phyloP scores from a whole-genome alignment of 1,284 basidiomycete species.

The Irpex sp. region DNA sequence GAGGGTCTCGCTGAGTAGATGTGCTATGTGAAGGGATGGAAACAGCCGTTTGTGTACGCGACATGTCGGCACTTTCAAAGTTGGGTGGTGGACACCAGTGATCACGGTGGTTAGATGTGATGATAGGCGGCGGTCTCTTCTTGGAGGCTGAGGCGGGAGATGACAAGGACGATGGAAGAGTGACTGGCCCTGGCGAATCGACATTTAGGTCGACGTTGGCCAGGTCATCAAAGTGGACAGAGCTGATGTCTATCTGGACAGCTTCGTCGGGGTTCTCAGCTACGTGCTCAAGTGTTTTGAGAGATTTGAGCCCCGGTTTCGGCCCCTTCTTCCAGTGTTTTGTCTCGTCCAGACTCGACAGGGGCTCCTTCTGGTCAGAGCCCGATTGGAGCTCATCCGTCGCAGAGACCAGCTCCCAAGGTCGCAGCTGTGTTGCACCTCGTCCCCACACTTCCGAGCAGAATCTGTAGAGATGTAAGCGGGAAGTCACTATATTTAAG shows the following conservation, averaged over 20 bases:
- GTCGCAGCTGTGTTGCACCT: conserved; percentile 29
- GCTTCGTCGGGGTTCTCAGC: not conserved
- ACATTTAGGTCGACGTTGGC: not conserved
- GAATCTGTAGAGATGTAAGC: conserved; percentile 23
- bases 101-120: not conserved
- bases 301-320: too few relatives aligned
- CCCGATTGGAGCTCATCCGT: not conserved
- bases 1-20: not conserved
- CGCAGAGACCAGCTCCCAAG: conserved; percentile 22
- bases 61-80: not conserved
- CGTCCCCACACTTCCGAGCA: conserved; percentile 35
- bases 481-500: not conserved
- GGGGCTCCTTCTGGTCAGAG: too few relatives aligned
- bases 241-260: not conserved
- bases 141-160: not conserved
- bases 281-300: not conserved
- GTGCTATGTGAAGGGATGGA: not conserved
- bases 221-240: conserved; percentile 4
- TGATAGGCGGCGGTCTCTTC: not conserved
- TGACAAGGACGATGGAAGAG: not conserved
- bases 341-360: too few relatives aligned
- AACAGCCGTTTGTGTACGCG: not conserved
- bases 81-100: not conserved
- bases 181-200: not conserved
- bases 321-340: too few relatives aligned